Percentiles rank a stretch among this genome's conserved stretches.
Conservation (phyloP, 2,329 filamentous ascomycete genomes). For the Xylaria multiplex region DNA sequence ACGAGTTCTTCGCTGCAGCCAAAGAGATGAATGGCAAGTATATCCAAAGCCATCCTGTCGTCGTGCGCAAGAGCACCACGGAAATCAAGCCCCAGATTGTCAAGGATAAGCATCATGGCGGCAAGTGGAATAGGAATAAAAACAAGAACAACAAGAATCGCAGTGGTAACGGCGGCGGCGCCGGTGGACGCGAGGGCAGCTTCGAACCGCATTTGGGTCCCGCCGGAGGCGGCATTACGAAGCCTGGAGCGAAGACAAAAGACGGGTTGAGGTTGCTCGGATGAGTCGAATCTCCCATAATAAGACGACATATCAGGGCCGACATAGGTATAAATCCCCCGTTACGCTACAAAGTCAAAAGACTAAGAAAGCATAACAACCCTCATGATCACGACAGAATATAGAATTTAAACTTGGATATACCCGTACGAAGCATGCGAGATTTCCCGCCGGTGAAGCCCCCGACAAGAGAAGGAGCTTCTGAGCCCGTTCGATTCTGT, state of each 20-base stretch:
- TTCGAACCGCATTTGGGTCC: constrained; percentile 65
- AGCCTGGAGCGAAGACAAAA: constrained; percentile 74
- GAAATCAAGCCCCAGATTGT: constrained; percentile 84
- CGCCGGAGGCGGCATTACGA: constrained; percentile 64
- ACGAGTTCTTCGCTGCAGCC: constrained; percentile 95
- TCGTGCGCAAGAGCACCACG: constrained; percentile 87
- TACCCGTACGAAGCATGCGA: neutral
- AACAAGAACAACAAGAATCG: constrained; percentile 51
- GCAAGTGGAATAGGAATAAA: constrained; percentile 49
- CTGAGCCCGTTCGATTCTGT: neutral
- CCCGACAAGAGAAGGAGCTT: neutral
- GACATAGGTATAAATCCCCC: neutral
- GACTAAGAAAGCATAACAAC: neutral
- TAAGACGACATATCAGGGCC: neutral
- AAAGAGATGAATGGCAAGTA: constrained; percentile 99
- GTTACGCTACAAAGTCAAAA: neutral
- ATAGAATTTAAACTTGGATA: neutral
- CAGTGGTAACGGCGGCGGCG: constrained; percentile 47
- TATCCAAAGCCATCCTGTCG: constrained; percentile 94
- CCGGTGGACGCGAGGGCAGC: constrained; percentile 44
- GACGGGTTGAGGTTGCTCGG: constrained; percentile 70
- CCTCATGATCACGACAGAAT: neutral
- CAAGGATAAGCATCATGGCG: constrained; percentile 59
- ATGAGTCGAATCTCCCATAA: constrained; percentile 48
- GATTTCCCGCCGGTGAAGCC: too few relatives aligned